Conservation (phyloP, 495 filamentous ascomycete species). For the Bacidia gigantensis region DNA sequence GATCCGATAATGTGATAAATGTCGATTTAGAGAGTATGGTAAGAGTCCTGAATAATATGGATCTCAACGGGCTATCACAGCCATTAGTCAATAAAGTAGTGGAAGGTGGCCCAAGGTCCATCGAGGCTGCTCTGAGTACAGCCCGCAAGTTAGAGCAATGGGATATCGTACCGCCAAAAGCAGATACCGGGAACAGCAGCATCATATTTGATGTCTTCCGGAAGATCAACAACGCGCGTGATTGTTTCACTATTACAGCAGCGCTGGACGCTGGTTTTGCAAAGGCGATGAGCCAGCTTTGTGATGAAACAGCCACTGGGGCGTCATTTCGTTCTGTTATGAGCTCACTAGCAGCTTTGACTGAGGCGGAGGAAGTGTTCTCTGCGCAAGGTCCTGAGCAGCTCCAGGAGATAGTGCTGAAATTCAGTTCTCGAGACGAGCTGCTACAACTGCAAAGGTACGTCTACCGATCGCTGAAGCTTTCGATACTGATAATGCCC, state of each 20-base stretch:
- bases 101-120: conserved; percentile 24
- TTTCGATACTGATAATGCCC: conserved; percentile 15
- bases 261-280: conserved; percentile 51
- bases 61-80: conserved; percentile 58
- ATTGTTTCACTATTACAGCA: conserved; percentile 33
- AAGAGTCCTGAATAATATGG: conserved; percentile 47
- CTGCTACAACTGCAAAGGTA: conserved; percentile 76
- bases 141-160: conserved; percentile 82
- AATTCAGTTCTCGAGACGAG: conserved; percentile 47
- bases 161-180: conserved; percentile 66
- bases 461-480: conserved; percentile 13
- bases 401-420: conserved; percentile 45
- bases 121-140: conserved; percentile 62
- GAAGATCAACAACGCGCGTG: conserved; percentile 52
- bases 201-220: conserved; percentile 72
- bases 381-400: conserved; percentile 41
- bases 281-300: conserved; percentile 45
- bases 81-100: conserved; percentile 47
- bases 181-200: conserved; percentile 45
- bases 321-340: conserved; percentile 49
- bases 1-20: conserved; percentile 24
- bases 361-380: conserved; percentile 69
- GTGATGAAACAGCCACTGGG: conserved; percentile 39
- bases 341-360: conserved; percentile 59
- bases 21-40: conserved; percentile 29